Evolutionary conservation across 2,329 filamentous ascomycete genomes (phyloP).

Genomic region (Phyllosticta citriasiana): DNA sequence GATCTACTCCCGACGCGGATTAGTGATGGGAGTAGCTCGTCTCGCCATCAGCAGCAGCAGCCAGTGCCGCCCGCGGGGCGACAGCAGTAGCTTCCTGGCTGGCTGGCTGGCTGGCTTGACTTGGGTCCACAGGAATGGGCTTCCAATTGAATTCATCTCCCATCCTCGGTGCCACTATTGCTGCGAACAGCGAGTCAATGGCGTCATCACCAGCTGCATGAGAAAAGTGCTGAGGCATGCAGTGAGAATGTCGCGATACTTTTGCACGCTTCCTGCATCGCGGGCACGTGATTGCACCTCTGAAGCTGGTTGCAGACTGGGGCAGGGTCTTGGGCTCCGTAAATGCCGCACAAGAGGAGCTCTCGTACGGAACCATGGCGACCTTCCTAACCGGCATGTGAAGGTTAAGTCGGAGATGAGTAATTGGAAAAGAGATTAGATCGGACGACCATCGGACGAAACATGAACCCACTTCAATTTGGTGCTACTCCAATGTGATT

Average conservation of each 20-base stretch:
- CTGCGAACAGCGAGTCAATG: background rate
- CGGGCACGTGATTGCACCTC: background rate
- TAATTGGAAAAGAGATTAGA: background rate
- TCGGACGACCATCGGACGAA: background rate
- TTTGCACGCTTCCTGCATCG: background rate
- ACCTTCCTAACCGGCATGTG: background rate
- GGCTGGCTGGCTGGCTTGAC: background rate
- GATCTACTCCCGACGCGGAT: background rate
- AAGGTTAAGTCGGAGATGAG: background rate
- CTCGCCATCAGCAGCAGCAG: background rate
- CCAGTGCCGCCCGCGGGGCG: background rate
- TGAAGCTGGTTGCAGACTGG: background rate
- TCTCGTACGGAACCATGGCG: background rate
- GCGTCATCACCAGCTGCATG: background rate
- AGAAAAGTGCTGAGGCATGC: background rate
- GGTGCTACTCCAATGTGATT: background rate
- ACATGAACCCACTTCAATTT: background rate
- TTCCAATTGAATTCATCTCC: background rate
- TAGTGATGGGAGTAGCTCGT: background rate
- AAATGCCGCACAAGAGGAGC: background rate
- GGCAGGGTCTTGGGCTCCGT: background rate
- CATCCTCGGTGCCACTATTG: background rate
- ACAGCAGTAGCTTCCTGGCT: background rate
- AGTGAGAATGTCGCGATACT: background rate
- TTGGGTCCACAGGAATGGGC: background rate